Base-by-base conservation (phyloP, 805 yeast genomes). In the Wickerhamomyces chaumierensis region DNA sequence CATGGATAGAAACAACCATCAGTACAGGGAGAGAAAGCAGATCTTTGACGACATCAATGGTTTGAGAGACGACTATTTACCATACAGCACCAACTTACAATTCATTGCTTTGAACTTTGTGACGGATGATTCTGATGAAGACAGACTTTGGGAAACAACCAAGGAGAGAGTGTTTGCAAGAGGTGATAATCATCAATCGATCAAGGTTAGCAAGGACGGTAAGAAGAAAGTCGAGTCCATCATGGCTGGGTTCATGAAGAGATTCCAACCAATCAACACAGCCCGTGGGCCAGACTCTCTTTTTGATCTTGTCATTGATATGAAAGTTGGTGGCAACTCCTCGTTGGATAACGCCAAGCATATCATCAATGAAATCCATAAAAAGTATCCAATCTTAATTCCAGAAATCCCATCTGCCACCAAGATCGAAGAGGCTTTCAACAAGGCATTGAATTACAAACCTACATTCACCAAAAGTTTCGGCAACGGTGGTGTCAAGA, bases 111-210 rank as follows among this genome's bases (percentile, higher is more conserved):
- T 87, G 34, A 76, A 85, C 43, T 88, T 82, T 53, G 56, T 78
- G 5, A 66, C 72, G 1, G 43, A 57, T 4, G 53, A 60, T 2
- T 62, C 63, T 3, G 53, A 56, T 18, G 48, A 57, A 12, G 42
- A 53, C 0, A 46, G 55, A 6, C 49, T 78, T 1, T 70, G 75
- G 69, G 48, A 63, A 2, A 41, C 75, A 1, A 82, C 95, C 0
- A 57, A 62, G 11, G 55, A 61, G 1, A 65, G 96, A 39, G 81
- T 90, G 0, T 33, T 65, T 3, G 53, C 53, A 5, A 68, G 98
- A 47, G 96, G 95, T 2, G 86, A 86, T 51, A 80, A 82, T 45
- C 98, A 90, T 55, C 95, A 83, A 55, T 75, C 87, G 2, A 82
- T 90, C 25, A 75, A 79, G 45, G 66, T 62, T 5, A 54, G 48